Evolutionary conservation across 2,329 filamentous ascomycete species (phyloP).

Genomic region (Talaromyces sp.): DNA sequence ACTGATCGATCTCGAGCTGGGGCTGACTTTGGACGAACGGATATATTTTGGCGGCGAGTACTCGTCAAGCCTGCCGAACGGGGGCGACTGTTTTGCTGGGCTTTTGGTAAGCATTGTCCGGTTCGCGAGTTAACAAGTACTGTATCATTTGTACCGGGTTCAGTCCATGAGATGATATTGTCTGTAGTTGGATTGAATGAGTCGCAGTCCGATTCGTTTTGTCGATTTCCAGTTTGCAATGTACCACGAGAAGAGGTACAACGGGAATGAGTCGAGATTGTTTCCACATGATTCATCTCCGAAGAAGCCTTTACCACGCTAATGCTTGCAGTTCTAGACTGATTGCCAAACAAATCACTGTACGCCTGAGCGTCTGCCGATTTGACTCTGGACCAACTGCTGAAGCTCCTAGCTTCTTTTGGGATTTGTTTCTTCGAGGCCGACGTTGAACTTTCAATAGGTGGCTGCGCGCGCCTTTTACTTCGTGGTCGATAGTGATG

Average conservation of each 20-base stretch:
- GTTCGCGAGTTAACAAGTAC: slow-evolving; percentile 29
- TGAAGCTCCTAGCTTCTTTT: slow-evolving; percentile 21
- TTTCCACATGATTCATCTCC: background rate
- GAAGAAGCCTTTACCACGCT: background rate
- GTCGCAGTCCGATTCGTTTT: background rate
- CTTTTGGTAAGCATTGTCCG: slow-evolving; percentile 23
- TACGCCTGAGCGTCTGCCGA: slow-evolving; percentile 19
- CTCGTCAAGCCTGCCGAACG: slow-evolving; percentile 15
- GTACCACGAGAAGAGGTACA: background rate
- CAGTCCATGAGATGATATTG: slow-evolving; percentile 48
- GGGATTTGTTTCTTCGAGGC: slow-evolving; percentile 8
- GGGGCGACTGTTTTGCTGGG: slow-evolving; percentile 11
- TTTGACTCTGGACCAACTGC: slow-evolving; percentile 38
- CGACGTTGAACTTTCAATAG: slow-evolving; percentile 10
- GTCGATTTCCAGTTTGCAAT: background rate
- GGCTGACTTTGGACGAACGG: slow-evolving; percentile 15
- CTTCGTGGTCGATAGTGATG: slow-evolving; percentile 60
- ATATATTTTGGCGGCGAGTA: slow-evolving; percentile 1
- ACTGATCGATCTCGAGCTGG: slow-evolving; percentile 14
- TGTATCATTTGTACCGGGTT: slow-evolving; percentile 48
- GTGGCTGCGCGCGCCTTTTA: slow-evolving; percentile 16
- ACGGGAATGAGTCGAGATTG: background rate
- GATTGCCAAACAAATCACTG: background rate
- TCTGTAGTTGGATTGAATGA: slow-evolving; percentile 3
- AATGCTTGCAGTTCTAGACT: background rate